phyloP scores from a whole-genome alignment of 1,284 basidiomycete genomes.

The Cystobasidium pallidum region DNA sequence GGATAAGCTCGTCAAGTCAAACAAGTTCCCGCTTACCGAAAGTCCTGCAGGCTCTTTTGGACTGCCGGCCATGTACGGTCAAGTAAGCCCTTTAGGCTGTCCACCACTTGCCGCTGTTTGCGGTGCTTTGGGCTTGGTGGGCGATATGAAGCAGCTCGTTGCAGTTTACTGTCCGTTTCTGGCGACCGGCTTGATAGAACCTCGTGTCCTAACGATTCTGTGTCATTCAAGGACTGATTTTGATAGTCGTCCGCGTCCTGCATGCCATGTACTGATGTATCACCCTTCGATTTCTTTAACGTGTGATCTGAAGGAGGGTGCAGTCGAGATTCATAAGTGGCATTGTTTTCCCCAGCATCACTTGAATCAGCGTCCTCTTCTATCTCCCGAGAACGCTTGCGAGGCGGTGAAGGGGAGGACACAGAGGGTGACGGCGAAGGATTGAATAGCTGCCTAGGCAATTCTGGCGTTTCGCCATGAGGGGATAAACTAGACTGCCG shows the following conservation, averaged over 20 bases:
- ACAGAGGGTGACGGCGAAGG: neutral
- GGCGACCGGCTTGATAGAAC: neutral
- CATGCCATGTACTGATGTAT: neutral
- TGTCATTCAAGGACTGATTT: neutral
- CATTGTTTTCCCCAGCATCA: neutral
- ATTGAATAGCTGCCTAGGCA: neutral
- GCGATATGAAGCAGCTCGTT: neutral
- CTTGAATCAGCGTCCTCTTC: neutral
- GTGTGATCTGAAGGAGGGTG: neutral
- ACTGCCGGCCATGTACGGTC: conserved; percentile 3
- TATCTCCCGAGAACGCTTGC: neutral
- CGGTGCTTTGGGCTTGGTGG: neutral
- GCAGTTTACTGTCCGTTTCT: neutral
- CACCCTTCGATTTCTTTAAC: neutral
- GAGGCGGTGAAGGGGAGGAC: neutral
- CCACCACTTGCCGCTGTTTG: neutral
- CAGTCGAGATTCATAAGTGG: neutral
- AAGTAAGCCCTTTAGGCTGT: neutral
- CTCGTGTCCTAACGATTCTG: neutral
- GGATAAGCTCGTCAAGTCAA: neutral
- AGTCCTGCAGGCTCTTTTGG: neutral
- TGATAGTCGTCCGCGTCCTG: neutral
- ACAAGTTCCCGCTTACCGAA: neutral
- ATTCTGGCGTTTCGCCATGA: neutral
- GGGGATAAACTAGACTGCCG: neutral